phyloP scores from a whole-genome alignment of 345 rosid genomes.

The Limnanthes douglasii region DNA sequence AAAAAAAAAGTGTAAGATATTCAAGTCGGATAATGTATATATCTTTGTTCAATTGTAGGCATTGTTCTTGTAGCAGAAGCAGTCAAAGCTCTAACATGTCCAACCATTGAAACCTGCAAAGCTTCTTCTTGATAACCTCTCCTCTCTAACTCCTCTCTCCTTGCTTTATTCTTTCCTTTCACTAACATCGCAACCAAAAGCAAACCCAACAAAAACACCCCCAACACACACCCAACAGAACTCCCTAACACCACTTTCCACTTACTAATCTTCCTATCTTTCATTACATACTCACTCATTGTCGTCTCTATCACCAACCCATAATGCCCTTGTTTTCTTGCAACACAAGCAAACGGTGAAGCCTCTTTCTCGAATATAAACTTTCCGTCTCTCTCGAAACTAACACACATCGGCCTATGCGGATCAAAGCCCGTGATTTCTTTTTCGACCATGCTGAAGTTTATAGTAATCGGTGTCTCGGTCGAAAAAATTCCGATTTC shows the following conservation, averaged over 20 bases:
- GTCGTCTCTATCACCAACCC: constrained; percentile 48
- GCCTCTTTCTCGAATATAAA: constrained; percentile 30
- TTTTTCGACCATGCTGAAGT: constrained; percentile 22
- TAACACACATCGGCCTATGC: constrained; percentile 45
- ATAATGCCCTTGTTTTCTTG: constrained; percentile 61
- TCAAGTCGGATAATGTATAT: too few relatives aligned
- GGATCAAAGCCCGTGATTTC: constrained; percentile 16
- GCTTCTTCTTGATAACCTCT: constrained; percentile 95
- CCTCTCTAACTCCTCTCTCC: constrained; percentile 69
- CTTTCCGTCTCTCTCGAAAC: constrained; percentile 47
- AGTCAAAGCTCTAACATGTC: constrained; percentile 59
- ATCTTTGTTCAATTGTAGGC: too few relatives aligned
- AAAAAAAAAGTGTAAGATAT: too few relatives aligned
- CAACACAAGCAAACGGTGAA: constrained; percentile 38
- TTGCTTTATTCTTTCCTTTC: constrained; percentile 67
- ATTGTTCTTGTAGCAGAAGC: constrained; percentile 57
- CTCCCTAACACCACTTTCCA: constrained; percentile 82
- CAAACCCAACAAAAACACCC: constrained; percentile 44
- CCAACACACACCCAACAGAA: constrained; percentile 57
- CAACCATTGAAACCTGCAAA: constrained; percentile 82
- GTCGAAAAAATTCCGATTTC: constrained; percentile 36
- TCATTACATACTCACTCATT: constrained; percentile 25
- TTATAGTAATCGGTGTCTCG: constrained; percentile 43
- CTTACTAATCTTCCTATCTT: constrained; percentile 26
- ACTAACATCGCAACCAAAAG: constrained; percentile 53